A percentile compares a stretch with the other conserved stretches of the same genome.
phyloP scores from a whole-genome alignment of 345 rosid genomes.

The Psidium guajava region DNA sequence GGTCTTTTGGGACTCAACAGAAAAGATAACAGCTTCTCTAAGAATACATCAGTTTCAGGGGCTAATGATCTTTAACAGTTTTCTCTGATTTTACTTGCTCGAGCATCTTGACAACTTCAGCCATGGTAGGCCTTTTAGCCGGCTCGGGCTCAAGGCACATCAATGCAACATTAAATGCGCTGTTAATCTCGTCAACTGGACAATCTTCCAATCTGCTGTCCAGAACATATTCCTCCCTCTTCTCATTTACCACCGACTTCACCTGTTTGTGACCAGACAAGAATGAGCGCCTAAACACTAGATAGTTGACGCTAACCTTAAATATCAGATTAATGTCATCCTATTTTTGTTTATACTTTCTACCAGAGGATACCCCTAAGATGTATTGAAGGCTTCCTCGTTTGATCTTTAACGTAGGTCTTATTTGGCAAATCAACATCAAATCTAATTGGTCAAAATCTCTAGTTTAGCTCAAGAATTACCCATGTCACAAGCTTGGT shows the following conservation, averaged over 20 bases:
- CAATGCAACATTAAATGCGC: conserved; percentile 44
- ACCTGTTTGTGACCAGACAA: conserved; percentile 30
- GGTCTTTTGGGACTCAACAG: neutral
- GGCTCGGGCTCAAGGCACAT: conserved; percentile 84
- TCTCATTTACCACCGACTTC: conserved; percentile 54
- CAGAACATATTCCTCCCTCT: conserved; percentile 49
- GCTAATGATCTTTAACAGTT: conserved; percentile 4
- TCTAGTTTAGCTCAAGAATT: neutral
- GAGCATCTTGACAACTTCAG: conserved; percentile 77
- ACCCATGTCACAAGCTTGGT: conserved; percentile 92
- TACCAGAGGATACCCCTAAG: neutral
- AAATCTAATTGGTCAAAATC: neutral
- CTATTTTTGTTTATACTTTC: neutral
- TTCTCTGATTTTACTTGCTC: conserved; percentile 33
- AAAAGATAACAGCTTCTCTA: neutral
- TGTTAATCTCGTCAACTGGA: conserved; percentile 45
- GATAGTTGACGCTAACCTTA: neutral
- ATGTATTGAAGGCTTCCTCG: neutral
- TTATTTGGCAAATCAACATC: neutral
- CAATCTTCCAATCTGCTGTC: conserved; percentile 43
- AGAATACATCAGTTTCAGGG: neutral
- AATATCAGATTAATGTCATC: neutral
- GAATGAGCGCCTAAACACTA: neutral
- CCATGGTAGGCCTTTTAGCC: conserved; percentile 67
- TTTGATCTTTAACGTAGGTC: neutral